Conservation (phyloP, 306 rosid species). For the Begonia peltatifolia region DNA sequence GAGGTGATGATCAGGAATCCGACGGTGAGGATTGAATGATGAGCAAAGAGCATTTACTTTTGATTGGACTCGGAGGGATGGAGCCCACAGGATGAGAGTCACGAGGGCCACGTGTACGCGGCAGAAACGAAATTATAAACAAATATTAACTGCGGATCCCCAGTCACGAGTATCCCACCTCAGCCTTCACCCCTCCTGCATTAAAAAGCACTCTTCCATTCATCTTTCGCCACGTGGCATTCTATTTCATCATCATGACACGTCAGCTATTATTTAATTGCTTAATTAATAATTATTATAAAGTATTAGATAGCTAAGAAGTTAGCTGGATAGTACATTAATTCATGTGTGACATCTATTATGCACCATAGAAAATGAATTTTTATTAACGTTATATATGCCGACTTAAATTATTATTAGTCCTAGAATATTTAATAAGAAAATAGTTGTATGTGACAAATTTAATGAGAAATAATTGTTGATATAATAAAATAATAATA, state of each 20-base stretch:
- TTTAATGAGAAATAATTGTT: no score
- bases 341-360: no score
- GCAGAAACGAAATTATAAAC: slow-evolving; percentile 4
- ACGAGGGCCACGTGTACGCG: slow-evolving; percentile 32
- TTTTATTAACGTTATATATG: no score
- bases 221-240: slow-evolving; percentile 14
- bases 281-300: no score
- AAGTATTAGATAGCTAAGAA: no score
- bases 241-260: no score
- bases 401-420: no score
- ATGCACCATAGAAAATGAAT: no score
- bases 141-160: background rate
- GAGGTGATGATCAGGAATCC: background rate
- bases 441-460: no score
- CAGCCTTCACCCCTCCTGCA: slow-evolving; percentile 1
- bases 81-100: slow-evolving; percentile 28
- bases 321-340: no score
- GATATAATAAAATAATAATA: background rate
- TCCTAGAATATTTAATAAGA: no score
- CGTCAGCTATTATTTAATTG: no score
- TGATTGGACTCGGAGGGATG: slow-evolving; percentile 3
- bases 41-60: background rate
- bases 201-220: slow-evolving; percentile 13
- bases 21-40: slow-evolving; percentile 9
- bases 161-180: slow-evolving; percentile 43